These are phyloP conservation scores for Lentithecium fluviatile DNA, from an alignment of 495 filamentous ascomycete species.

Conservation along the genomic window DNA sequence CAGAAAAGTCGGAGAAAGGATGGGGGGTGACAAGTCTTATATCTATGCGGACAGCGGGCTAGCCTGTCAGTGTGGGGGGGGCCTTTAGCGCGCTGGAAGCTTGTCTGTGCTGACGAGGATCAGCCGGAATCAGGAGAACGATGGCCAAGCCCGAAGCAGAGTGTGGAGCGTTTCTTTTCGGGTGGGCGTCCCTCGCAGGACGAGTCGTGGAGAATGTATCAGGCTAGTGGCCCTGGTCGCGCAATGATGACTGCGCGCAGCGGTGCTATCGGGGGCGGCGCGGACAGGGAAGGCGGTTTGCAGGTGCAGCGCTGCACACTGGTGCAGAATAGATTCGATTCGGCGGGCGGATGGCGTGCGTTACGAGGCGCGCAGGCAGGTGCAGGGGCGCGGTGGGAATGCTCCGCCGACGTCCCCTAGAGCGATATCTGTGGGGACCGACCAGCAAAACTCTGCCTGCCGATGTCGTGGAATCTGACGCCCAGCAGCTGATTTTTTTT, in stretches of 20 bases:
- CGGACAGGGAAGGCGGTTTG: no score
- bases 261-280: slow-evolving; percentile 18
- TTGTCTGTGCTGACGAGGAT: slow-evolving; percentile 32
- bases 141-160: slow-evolving; percentile 25
- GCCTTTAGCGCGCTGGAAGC: slow-evolving; percentile 12
- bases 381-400: not conserved
- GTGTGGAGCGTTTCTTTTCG: slow-evolving; percentile 25
- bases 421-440: not conserved
- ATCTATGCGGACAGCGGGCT: slow-evolving; percentile 22
- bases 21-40: slow-evolving; percentile 27
- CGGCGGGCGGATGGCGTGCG: no score
- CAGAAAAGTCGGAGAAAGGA: slow-evolving; percentile 26
- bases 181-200: slow-evolving; percentile 5
- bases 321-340: no score
- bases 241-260: slow-evolving; percentile 19
- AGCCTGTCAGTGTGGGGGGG: not conserved
- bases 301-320: no score
- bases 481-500: not conserved
- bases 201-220: slow-evolving; percentile 27
- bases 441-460: not conserved
- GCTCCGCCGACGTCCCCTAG: not conserved
- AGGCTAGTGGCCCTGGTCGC: slow-evolving; percentile 11
- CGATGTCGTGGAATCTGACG: not conserved
- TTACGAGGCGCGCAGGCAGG: no score
- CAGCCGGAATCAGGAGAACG: slow-evolving; percentile 31